These are phyloP conservation scores for Trametes maxima DNA, from an alignment of 768 basidiomycete genomes.

Conservation along the genomic window DNA sequence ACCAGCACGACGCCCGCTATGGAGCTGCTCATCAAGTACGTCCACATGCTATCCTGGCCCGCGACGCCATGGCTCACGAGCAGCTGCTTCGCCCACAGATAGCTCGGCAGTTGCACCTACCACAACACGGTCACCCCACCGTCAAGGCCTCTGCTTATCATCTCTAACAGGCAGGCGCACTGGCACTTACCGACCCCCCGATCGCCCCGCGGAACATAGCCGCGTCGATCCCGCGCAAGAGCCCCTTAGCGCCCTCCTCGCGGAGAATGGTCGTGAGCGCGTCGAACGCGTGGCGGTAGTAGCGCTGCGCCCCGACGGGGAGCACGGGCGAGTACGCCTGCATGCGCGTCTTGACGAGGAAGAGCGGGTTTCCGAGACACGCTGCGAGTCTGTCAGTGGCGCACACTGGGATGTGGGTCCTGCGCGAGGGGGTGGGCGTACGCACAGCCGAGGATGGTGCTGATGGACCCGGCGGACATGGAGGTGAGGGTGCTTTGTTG, in stretches of 20 bases:
- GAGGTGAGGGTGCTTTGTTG: constrained; percentile 76
- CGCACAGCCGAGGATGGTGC: constrained; percentile 87
- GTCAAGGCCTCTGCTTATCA: not conserved
- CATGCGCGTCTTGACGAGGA: constrained; percentile 96
- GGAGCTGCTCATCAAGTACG: constrained; percentile 82
- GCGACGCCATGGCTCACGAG: constrained; percentile 68
- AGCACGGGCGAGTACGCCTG: constrained; percentile 92
- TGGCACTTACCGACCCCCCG: constrained; percentile 71
- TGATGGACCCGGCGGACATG: constrained; percentile 82
- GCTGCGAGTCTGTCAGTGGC: constrained; percentile 41
- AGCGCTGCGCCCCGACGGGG: constrained; percentile 90
- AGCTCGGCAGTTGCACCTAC: constrained; percentile 90
- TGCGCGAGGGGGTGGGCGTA: constrained; percentile 4
- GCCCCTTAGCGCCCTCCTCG: constrained; percentile 75
- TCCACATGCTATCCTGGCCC: constrained; percentile 75
- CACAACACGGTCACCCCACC: not conserved
- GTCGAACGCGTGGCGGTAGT: constrained; percentile 63
- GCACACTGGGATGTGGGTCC: not conserved
- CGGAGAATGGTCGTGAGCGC: constrained; percentile 81
- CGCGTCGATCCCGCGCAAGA: constrained; percentile 88
- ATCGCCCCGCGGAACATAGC: constrained; percentile 91
- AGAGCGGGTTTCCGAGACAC: constrained; percentile 82
- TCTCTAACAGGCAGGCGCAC: constrained; percentile 12
- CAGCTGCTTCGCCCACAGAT: constrained; percentile 86
- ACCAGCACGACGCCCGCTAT: constrained; percentile 91